A percentile compares a stretch with the other conserved stretches of the same genome.
Evolutionary conservation across 2,329 filamentous ascomycete species (phyloP).

Genomic region (Neocatenulostroma microsporum): DNA sequence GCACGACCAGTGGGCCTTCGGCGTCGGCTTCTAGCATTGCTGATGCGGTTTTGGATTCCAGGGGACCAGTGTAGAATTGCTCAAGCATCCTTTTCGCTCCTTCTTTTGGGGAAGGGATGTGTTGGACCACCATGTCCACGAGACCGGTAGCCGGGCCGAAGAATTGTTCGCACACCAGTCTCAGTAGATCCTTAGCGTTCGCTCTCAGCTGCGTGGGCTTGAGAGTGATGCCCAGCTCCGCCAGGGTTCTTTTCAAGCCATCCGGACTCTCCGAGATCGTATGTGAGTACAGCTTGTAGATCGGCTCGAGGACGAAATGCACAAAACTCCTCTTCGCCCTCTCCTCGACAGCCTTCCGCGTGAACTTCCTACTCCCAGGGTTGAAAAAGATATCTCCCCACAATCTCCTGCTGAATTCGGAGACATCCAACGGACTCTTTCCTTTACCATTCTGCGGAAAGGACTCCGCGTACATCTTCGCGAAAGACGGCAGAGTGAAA

Average conservation of each 20-base stretch:
- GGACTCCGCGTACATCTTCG: slow-evolving; percentile 89
- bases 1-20: slow-evolving; percentile 83
- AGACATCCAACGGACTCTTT: slow-evolving; percentile 53
- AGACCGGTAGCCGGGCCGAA: slow-evolving; percentile 86
- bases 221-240: slow-evolving; percentile 69
- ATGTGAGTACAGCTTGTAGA: slow-evolving; percentile 96
- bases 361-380: slow-evolving; percentile 81
- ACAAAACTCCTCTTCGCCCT: slow-evolving; percentile 79
- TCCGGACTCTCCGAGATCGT: slow-evolving; percentile 85
- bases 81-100: slow-evolving; percentile 70
- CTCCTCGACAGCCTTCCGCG: slow-evolving; percentile 75
- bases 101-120: slow-evolving; percentile 78
- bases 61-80: slow-evolving; percentile 83
- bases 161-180: slow-evolving; percentile 87
- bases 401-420: slow-evolving; percentile 74
- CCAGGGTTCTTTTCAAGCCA: slow-evolving; percentile 71
- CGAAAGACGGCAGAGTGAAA: slow-evolving; percentile 88
- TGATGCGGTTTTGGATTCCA: slow-evolving; percentile 70
- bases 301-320: slow-evolving; percentile 88
- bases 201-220: slow-evolving; percentile 90
- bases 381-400: slow-evolving; percentile 99
- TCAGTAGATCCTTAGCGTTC: slow-evolving; percentile 82
- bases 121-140: slow-evolving; percentile 88
- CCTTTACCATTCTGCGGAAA: slow-evolving; percentile 48
- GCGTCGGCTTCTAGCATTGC: slow-evolving; percentile 78